Evolutionary conservation across 2,329 filamentous ascomycete genomes (phyloP).

Genomic region (Aspergillus novoparasiticus): DNA sequence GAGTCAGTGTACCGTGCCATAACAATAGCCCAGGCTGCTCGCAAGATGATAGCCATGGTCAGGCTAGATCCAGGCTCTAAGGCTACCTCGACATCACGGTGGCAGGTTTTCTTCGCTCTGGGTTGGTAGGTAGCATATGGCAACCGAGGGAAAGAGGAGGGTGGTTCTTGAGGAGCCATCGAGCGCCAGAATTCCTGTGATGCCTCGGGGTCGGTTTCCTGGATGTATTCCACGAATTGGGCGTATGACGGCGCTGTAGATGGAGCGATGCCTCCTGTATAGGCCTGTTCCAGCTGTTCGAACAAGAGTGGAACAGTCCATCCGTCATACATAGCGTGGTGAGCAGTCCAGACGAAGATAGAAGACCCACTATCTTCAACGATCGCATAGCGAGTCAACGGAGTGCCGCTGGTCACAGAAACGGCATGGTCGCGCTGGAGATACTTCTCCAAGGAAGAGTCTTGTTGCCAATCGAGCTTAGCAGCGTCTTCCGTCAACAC

Average conservation of each 20-base stretch:
- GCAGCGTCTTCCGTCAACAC: conserved; percentile 22
- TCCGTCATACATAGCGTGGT: conserved; percentile 15
- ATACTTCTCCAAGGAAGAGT: conserved; percentile 22
- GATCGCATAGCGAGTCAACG: conserved; percentile 9
- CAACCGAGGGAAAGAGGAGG: not conserved
- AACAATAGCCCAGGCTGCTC: conserved; percentile 14
- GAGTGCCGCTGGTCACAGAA: conserved; percentile 1
- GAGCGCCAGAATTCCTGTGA: conserved; percentile 9
- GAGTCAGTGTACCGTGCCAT: conserved; percentile 10
- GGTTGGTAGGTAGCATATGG: not conserved
- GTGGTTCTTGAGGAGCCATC: not conserved
- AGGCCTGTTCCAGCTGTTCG: conserved; percentile 8
- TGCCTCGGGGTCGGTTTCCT: not conserved
- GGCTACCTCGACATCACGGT: not conserved
- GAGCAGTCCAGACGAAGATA: conserved; percentile 14
- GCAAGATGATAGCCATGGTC: not conserved
- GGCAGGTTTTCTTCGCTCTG: not conserved
- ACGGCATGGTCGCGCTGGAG: conserved; percentile 41
- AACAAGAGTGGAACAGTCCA: conserved; percentile 12
- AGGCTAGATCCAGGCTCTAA: not conserved
- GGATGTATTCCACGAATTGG: conserved; percentile 10
- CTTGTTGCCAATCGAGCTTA: conserved; percentile 24
- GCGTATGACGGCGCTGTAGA: conserved; percentile 1
- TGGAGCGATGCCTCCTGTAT: not conserved
- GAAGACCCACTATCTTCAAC: not conserved